Evolutionary conservation across 495 filamentous ascomycete genomes (phyloP).

Genomic region (Evansstolkia leycettana): DNA sequence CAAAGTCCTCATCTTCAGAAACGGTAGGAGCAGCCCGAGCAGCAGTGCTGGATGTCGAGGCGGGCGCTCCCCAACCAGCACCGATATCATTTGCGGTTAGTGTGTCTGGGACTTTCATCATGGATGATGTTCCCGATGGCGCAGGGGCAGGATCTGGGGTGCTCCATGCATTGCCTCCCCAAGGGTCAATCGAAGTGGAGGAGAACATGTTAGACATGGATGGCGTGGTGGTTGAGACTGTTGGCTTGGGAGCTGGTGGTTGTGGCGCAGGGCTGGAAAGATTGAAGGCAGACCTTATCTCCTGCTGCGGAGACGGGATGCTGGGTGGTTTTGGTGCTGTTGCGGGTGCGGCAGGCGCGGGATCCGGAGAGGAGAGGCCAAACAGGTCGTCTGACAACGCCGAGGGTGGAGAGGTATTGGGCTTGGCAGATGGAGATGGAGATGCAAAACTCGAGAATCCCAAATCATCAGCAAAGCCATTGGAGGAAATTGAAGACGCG

Average conservation of each 20-base stretch:
- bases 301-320: conserved; percentile 24
- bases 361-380: conserved; percentile 54
- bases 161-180: conserved; percentile 39
- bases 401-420: conserved; percentile 27
- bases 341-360: conserved; percentile 30
- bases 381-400: conserved; percentile 59
- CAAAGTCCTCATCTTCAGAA: conserved; percentile 81
- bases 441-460: conserved; percentile 35
- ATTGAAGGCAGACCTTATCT: conserved; percentile 63
- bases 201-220: conserved; percentile 20
- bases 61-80: conserved; percentile 42
- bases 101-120: conserved; percentile 37
- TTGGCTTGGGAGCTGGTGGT: conserved; percentile 26
- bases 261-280: conserved; percentile 48
- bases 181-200: conserved; percentile 28
- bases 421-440: conserved; percentile 24
- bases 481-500: conserved; percentile 32
- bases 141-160: conserved; percentile 32
- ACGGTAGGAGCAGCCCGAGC: conserved; percentile 49
- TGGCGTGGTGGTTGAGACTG: conserved; percentile 18
- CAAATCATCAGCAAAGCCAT: conserved; percentile 36
- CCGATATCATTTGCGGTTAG: conserved; percentile 34
- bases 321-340: conserved; percentile 22
- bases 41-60: conserved; percentile 12
- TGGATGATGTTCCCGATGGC: conserved; percentile 17